Base-by-base conservation (phyloP, 768 basidiomycete genomes). In the Hericium coralloides region DNA sequence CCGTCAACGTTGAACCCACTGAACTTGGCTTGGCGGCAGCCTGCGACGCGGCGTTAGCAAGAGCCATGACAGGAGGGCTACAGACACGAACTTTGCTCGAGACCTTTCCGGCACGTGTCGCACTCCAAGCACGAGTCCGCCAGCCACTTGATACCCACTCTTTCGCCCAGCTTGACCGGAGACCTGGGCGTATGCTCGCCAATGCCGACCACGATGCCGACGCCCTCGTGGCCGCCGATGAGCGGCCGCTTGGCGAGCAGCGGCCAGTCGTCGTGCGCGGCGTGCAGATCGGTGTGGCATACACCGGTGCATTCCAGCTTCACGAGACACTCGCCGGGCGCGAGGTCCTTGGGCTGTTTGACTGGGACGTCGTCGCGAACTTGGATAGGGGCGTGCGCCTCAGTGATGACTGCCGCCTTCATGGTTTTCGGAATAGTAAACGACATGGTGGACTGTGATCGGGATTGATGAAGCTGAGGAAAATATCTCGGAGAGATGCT, bases 271-370 rank as follows among this genome's bases (percentile, higher is more conserved):
- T 80, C 82, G 39, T 79, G 70, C 38, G 80, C 80, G 25, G 85
- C 85, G 64, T 92, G 91, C 14, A 90, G 77, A 65, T 92, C 91
- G 3, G 87, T 89, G 66, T 92, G 89, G 71, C 91, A 92, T n/a
- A 92, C 89, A 56, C 90, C 90, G 6, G 86, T 84, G 72, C 81
- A 85, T 38, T 78, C 76, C 65, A 92, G 75, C 70, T 87, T 85
- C 68, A 92, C 74, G 61, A 92, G 82, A 65, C 85, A 87, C 70
- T 89, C 83, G 49, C 84, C 84, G 0, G 84, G 84, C 0, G 69
- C 71, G 66, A 88, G 85, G 3, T 84, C 73, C 17, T 74, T 70
- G 9, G 76, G 77, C 49, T 74, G 72, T 54, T 70, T 78, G 61
- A 89, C 84, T n/a, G 81, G 85, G 56, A 77, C 66, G 64, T 85